Evolutionary conservation across 495 filamentous ascomycete species (phyloP), one percentile per base, ranked within the genome.

Genomic region (Trichoderma gamsii): DNA sequence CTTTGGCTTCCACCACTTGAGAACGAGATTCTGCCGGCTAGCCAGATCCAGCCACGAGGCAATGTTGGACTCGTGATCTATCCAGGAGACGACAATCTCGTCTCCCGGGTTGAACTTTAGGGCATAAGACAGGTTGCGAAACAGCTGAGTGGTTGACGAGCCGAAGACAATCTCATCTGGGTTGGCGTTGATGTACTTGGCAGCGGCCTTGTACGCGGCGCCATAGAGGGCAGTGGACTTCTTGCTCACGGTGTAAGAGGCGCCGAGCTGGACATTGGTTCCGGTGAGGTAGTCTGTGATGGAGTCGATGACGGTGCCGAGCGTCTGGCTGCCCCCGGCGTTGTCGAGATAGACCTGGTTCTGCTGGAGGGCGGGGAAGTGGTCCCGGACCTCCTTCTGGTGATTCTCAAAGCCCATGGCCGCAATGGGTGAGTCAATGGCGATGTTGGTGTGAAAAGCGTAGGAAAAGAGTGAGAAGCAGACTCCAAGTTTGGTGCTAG

Each of bases 321-420:
- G 77, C 1, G 84, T 79, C 71, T 92, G 90, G 73, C 85, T 91
- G 56, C 89, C 90, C 25, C 89, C 89, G 4, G 90, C 89, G 71
- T 92, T 92, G 72, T 92, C 89, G 71, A 92, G 82, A 73, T 84
- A 90, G 43, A 92, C 80, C 71, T 92, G 89, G 46, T 85, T 78
- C 69, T 86, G 81, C 29, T 83, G 67, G 59, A 92, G 73, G 18
- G 89, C 87, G 64, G 89, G 88, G 82, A 93, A 92, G 29, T 80
- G 77, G 63, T 81, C 75, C 64, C 85, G 85, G n/a, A 83, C 84
- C 16, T 75, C 72, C 15, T 41, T 46, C 38, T 41, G n/a, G 12
- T 65, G 64, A 11, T 41, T 21, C 6, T 32, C 63, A 32, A 21
- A 21, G 29, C 46, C 15, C 67, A 68, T 70, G 38, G 43, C 65